A percentile compares a stretch with the other conserved stretches of the same genome.
Conservation (phyloP, 208 protist genomes). For the Crithidia acanthocephali region DNA sequence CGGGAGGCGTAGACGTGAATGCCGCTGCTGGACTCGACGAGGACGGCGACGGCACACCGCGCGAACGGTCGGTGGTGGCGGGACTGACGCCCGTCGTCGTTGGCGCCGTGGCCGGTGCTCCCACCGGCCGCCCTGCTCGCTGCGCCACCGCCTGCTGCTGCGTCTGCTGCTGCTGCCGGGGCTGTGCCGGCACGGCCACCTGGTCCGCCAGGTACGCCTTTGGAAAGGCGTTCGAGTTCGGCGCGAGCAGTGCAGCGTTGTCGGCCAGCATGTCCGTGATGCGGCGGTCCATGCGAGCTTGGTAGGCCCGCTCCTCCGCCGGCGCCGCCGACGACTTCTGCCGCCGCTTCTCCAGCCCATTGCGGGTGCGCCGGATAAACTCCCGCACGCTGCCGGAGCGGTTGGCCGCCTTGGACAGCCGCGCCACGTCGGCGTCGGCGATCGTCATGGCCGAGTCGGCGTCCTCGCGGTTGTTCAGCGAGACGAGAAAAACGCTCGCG, state of each 20-base stretch:
- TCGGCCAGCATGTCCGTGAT: constrained; percentile 36
- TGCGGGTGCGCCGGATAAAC: constrained; percentile 31
- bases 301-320: constrained; percentile 9
- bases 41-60: too few relatives aligned
- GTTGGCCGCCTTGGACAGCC: constrained; percentile 26
- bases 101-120: too few relatives aligned
- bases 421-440: not conserved
- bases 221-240: constrained; percentile 2
- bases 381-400: constrained; percentile 33
- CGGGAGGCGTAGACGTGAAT: too few relatives aligned
- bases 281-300: constrained; percentile 12
- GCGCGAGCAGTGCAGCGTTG: constrained; percentile 25
- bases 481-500: constrained; percentile 33
- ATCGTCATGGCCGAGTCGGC: constrained; percentile 17
- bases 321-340: not conserved
- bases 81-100: too few relatives aligned
- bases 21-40: too few relatives aligned
- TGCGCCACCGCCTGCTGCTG: not conserved
- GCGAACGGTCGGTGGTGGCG: too few relatives aligned
- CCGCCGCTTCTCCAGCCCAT: constrained; percentile 26
- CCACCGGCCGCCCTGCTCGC: too few relatives aligned
- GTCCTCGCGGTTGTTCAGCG: constrained; percentile 30
- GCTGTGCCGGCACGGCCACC: not conserved
- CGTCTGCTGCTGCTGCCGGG: not conserved
- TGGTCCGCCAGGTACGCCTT: constrained; percentile 27